Evolutionary conservation across 805 yeast species (phyloP), one percentile per base, ranked within the genome.

Genomic region (Hanseniaspora hatyaiensis): DNA sequence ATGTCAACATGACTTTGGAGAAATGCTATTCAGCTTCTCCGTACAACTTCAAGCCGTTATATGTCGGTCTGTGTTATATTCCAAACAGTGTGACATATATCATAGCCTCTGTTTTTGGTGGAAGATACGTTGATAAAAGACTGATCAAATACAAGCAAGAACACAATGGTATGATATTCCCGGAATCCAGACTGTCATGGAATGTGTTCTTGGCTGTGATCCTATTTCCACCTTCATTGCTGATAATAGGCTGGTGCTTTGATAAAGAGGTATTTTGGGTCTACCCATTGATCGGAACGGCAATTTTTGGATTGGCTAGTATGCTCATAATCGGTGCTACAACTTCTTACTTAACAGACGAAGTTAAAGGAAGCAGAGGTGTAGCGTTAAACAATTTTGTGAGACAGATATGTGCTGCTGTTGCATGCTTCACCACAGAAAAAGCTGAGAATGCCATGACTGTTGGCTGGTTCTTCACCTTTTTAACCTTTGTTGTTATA

Each of bases 311-410:
- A 0, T 77, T 80, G 58, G 83, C 89, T 0, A 77, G 84, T 29
- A 82, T 85, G 92, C 75, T 84, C 63, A 75, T 82, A 3, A 83
- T 84, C 54, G 92, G 94, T 3, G 76, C 84, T 8, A 80, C 86
- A 0, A 74, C 80, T 2, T 84, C 95, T 0, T 86, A 84, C 57
- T 65, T 85, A 49, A 87, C 85, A 1, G 95, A 85, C 57, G 76
- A 86, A 1, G 68, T 86, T 38, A 72, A 79, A 55, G 94, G 95
- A 34, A 88, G 95, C 12, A 82, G 94, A 0, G 95, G 94, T 0
- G 83, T 85, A 41, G 94, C 95, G 0, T 61, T 86, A 43, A 85
- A 82, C 57, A 86, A 85, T 58, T 70, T 85, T 49, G 68, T 80
- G 16, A 70, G 95, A 55, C 82, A 78, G 69, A 65, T 76, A 1